Percentiles rank a stretch among this genome's conserved stretches.
Evolutionary conservation across 1,139 yeast species (phyloP).

Genomic region (Blastobotrys niveus): DNA sequence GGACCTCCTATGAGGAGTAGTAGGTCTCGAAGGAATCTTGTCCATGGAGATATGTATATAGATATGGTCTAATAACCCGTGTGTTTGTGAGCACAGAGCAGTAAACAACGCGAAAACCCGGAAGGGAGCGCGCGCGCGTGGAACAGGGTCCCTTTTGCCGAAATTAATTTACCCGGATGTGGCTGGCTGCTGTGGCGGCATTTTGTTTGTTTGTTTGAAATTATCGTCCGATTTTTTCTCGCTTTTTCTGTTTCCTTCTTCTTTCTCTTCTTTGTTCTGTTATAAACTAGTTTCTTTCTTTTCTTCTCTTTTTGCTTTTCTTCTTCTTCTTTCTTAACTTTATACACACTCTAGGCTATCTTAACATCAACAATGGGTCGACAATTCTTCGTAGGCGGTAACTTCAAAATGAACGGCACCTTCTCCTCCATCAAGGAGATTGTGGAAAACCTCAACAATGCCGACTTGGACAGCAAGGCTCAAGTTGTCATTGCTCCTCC

Average conservation of each 20-base stretch:
- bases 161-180: too few species aligned
- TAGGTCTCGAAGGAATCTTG: constrained; percentile 18
- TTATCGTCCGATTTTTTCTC: constrained; percentile 11
- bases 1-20: constrained; percentile 29
- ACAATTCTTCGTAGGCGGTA: constrained; percentile 91
- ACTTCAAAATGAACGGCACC: constrained; percentile 98
- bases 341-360: neutral
- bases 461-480: constrained; percentile 64
- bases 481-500: constrained; percentile 98
- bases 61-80: neutral
- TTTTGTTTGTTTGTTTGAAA: neutral
- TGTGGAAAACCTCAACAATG: constrained; percentile 73
- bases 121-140: neutral
- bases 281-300: neutral
- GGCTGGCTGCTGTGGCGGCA: neutral
- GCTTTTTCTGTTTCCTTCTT: constrained; percentile 1
- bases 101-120: neutral
- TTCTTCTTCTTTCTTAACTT: neutral
- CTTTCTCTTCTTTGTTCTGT: neutral
- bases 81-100: neutral
- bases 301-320: too few species aligned
- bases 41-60: constrained; percentile 4
- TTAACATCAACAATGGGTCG: constrained; percentile 47
- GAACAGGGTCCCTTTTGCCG: neutral
- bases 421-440: constrained; percentile 77